Evolutionary conservation across 495 filamentous ascomycete genomes (phyloP), one percentile per base, ranked within the genome.

Genomic region (Podospora anserina): DNA sequence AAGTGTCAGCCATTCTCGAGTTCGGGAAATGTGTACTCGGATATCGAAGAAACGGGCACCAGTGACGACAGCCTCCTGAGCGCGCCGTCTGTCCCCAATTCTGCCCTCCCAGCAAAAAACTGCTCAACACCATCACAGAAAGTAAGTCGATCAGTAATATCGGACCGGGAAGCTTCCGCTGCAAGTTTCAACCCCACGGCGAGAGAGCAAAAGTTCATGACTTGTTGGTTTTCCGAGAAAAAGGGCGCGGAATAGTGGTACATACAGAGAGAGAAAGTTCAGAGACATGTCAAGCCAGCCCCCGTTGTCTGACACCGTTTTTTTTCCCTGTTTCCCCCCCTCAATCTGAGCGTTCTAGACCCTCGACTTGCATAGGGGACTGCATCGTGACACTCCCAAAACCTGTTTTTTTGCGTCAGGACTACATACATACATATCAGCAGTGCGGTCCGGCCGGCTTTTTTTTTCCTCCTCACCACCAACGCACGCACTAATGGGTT

Each of bases 331-430:
- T 7, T 56, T 56, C 15, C 4, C 20, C 19, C 20, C 15, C 20
- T 56, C 15, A 18, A 18, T 15, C 15, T 58, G 56, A 20, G 56
- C 20, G n/a, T 58, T 58, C 23, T 58, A 59, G 26, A 59, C 19
- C 56, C 18, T 27, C 56, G 26, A 59, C 69, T 58, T 75, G 75
- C 73, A 74, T 74, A 77, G 39, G 39, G 39, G 39, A 49, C 39
- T 49, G 39, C 39, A 49, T 49, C 39, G 71, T 74, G 54, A 72
- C 70, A 75, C 70, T 32, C 57, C 26, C 66, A 75, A 75, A 68
- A 77, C 75, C 72, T 73, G 68, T 73, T 73, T 77, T 77, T 68
- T 74, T 73, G 60, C 44, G 49, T 68, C 66, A 69, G 66, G 67
- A 69, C 65, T 64, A 11, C 39, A 23, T 23, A 23, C 23, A 2